Conservation (phyloP, 805 yeast species). For the Kockiozyma suomiensis region DNA sequence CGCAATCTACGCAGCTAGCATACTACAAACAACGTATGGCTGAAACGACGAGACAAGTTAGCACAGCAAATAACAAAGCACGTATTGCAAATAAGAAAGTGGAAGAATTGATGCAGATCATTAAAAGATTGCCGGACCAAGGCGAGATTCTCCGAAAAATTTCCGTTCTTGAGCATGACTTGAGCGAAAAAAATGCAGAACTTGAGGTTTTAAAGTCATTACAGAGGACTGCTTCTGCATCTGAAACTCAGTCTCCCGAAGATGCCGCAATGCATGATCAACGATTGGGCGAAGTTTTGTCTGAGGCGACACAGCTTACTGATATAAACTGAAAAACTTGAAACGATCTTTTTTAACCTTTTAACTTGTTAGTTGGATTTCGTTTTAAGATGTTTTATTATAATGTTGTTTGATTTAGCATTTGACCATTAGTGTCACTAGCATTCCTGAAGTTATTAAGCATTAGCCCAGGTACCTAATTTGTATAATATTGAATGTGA, state of each 20-base stretch:
- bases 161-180: slow-evolving; percentile 17
- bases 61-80: background rate
- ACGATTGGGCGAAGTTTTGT: too few species aligned
- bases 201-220: slow-evolving; percentile 14
- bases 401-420: too few species aligned
- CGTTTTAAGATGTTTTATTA: too few species aligned
- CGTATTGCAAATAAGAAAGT: slow-evolving; percentile 12
- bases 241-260: background rate
- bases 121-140: slow-evolving; percentile 27
- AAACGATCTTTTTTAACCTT: too few species aligned
- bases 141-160: slow-evolving; percentile 17
- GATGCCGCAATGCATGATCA: background rate
- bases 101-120: slow-evolving; percentile 17
- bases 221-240: background rate
- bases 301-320: too few species aligned
- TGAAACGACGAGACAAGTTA: slow-evolving; percentile 9
- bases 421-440: too few species aligned
- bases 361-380: too few species aligned
- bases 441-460: too few species aligned
- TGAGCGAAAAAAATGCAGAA: slow-evolving; percentile 12
- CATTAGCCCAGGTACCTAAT: too few species aligned
- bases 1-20: slow-evolving; percentile 16
- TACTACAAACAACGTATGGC: slow-evolving; percentile 1
- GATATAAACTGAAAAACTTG: too few species aligned
- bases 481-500: too few species aligned